These are phyloP conservation scores for Naganishia onofrii DNA, from an alignment of 768 basidiomycete genomes.

Conservation along the genomic window DNA sequence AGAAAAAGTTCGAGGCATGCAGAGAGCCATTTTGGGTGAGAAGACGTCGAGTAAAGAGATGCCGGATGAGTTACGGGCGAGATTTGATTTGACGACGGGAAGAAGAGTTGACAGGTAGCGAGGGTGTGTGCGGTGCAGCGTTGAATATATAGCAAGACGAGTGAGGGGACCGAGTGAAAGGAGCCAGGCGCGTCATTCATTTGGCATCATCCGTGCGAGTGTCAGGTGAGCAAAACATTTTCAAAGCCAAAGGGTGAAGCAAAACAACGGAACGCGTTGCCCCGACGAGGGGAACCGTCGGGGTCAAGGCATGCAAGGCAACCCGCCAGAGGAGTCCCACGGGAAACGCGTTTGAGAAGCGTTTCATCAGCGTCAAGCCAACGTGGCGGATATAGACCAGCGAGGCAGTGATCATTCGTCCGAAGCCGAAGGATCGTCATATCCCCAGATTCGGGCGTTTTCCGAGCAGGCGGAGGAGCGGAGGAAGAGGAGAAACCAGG, in stretches of 20 bases:
- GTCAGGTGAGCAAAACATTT: conserved; percentile 8
- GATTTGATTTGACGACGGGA: not conserved
- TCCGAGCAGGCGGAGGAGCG: not conserved
- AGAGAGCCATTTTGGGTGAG: not conserved
- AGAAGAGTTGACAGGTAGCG: not conserved
- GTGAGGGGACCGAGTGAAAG: not conserved
- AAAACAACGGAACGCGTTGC: not conserved
- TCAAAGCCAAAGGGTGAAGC: not conserved
- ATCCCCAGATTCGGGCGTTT: not conserved
- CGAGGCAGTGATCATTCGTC: not conserved
- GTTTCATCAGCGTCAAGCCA: not conserved
- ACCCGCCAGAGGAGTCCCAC: conserved; percentile 2
- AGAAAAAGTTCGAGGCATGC: conserved; percentile 1
- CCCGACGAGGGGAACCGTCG: conserved; percentile 5
- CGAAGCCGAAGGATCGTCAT: not conserved
- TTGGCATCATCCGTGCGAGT: not conserved
- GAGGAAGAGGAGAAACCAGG: not conserved
- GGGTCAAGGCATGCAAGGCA: not conserved
- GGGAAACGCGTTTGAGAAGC: not conserved
- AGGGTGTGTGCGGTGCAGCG: not conserved
- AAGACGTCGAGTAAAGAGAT: not conserved
- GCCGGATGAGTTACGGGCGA: not conserved
- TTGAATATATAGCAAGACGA: not conserved
- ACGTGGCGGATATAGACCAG: not conserved
- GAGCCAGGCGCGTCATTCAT: not conserved